These are phyloP conservation scores for Ormosia semicastrata DNA, from an alignment of 306 rosid genomes.

Conservation along the genomic window DNA sequence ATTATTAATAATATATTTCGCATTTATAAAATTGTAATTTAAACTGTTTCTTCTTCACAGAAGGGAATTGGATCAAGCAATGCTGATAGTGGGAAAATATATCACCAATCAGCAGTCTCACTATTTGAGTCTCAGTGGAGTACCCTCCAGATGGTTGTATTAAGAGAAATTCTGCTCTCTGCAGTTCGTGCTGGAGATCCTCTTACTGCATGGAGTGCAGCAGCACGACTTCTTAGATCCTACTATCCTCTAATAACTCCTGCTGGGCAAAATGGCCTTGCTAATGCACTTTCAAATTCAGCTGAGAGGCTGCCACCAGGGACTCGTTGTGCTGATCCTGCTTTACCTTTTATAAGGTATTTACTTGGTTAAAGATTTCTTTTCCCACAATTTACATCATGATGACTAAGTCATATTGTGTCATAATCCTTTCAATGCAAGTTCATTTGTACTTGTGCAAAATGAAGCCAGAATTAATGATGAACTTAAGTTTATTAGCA, in stretches of 20 bases:
- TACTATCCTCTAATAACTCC: slow-evolving; percentile 95
- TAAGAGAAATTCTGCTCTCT: slow-evolving; percentile 93
- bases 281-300: slow-evolving; percentile 86
- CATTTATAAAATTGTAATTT: slow-evolving; percentile 19
- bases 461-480: neutral
- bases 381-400: neutral
- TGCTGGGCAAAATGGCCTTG: slow-evolving; percentile 92
- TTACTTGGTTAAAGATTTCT: slow-evolving; percentile 15
- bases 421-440: slow-evolving; percentile 1
- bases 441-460: neutral
- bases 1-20: neutral
- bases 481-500: neutral
- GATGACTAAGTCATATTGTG: neutral
- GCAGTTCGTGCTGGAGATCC: slow-evolving; percentile 98
- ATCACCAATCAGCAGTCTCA: slow-evolving; percentile 82
- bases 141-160: slow-evolving; percentile 91
- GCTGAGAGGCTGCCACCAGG: slow-evolving; percentile 89
- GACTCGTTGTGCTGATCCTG: slow-evolving; percentile 91
- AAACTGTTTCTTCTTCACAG: slow-evolving; percentile 42
- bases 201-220: slow-evolving; percentile 99
- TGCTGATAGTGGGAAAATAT: slow-evolving; percentile 66
- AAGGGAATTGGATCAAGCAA: slow-evolving; percentile 64
- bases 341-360: slow-evolving; percentile 92
- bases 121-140: slow-evolving; percentile 98
- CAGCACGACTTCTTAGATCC: slow-evolving; percentile 89